Evolutionary conservation across 257 asterid species (phyloP).

Genomic region (Przewalskia tangutica): DNA sequence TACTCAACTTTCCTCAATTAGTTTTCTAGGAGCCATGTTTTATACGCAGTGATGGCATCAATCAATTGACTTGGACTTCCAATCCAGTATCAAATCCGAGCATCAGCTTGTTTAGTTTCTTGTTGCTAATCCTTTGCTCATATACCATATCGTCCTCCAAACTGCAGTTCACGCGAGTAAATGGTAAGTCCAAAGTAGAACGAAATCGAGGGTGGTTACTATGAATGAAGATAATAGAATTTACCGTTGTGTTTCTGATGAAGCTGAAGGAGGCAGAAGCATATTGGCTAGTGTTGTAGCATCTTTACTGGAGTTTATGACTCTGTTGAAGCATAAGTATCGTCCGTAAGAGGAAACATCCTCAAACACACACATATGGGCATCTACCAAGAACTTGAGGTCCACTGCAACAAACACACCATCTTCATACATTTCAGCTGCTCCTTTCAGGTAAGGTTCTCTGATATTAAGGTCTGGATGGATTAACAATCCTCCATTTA

Average conservation of each 20-base stretch:
- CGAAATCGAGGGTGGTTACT: background rate
- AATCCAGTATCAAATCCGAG: slow-evolving; percentile 39
- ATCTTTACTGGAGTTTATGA: slow-evolving; percentile 42
- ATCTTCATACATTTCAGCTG: slow-evolving; percentile 73
- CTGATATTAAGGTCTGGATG: slow-evolving; percentile 48
- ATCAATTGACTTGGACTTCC: background rate
- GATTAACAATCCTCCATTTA: slow-evolving; percentile 65
- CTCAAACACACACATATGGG: slow-evolving; percentile 82
- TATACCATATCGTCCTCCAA: slow-evolving; percentile 38
- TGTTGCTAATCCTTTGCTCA: slow-evolving; percentile 68
- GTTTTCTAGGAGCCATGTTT: no score
- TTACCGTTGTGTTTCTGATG: background rate
- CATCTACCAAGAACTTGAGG: slow-evolving; percentile 59
- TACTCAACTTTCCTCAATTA: no score
- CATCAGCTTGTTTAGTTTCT: slow-evolving; percentile 71
- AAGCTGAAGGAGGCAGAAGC: slow-evolving; percentile 32
- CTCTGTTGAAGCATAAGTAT: slow-evolving; percentile 69
- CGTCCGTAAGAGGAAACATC: slow-evolving; percentile 72
- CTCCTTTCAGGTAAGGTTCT: slow-evolving; percentile 82
- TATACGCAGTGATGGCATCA: background rate
- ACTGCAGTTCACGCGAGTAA: slow-evolving; percentile 20
- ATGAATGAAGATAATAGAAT: background rate
- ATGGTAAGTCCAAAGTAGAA: background rate
- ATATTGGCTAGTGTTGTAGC: slow-evolving; percentile 44
- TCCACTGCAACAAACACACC: slow-evolving; percentile 86